Evolutionary conservation across 768 basidiomycete species (phyloP).

Genomic region (Leccinum barrowsii): DNA sequence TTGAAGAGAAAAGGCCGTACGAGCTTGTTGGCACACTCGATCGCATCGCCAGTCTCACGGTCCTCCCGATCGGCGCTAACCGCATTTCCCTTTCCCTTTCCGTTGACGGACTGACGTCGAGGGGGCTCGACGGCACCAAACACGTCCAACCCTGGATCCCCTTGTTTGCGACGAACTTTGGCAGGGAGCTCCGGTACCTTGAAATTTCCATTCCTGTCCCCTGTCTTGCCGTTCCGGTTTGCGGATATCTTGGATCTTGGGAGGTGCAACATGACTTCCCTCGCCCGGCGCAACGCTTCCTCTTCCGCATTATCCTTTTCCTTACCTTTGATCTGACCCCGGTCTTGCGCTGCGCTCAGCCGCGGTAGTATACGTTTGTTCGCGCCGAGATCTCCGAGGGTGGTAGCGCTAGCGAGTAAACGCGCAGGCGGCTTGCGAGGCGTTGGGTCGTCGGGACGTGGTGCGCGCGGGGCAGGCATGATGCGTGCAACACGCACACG

Average conservation of each 20-base stretch:
- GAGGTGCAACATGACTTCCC: constrained; percentile 37
- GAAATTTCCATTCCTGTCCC: constrained; percentile 24
- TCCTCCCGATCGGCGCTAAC: constrained; percentile 26
- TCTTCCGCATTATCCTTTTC: constrained; percentile 24
- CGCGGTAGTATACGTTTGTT: constrained; percentile 23
- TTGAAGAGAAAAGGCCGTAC: constrained; percentile 35
- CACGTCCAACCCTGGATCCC: constrained; percentile 26
- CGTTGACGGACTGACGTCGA: constrained; percentile 13
- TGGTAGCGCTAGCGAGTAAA: constrained; percentile 9
- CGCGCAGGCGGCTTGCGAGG: constrained; percentile 61
- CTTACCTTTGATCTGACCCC: constrained; percentile 11
- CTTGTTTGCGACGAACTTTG: constrained; percentile 19
- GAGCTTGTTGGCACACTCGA: constrained; percentile 61
- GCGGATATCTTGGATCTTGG: constrained; percentile 25
- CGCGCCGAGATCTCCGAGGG: constrained; percentile 15
- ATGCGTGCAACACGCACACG: constrained; percentile 56
- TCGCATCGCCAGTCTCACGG: constrained; percentile 21
- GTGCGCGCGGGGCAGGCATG: constrained; percentile 39
- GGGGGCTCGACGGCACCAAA: constrained; percentile 26
- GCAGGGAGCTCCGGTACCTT: constrained; percentile 50
- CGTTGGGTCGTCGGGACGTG: constrained; percentile 76
- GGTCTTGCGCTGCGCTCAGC: constrained; percentile 1
- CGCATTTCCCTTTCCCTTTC: constrained; percentile 39
- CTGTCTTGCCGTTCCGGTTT: constrained; percentile 7
- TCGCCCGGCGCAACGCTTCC: constrained; percentile 32